These are phyloP conservation scores for Penicillium paneum DNA, from an alignment of 2,329 filamentous ascomycete species.

Conservation along the genomic window DNA sequence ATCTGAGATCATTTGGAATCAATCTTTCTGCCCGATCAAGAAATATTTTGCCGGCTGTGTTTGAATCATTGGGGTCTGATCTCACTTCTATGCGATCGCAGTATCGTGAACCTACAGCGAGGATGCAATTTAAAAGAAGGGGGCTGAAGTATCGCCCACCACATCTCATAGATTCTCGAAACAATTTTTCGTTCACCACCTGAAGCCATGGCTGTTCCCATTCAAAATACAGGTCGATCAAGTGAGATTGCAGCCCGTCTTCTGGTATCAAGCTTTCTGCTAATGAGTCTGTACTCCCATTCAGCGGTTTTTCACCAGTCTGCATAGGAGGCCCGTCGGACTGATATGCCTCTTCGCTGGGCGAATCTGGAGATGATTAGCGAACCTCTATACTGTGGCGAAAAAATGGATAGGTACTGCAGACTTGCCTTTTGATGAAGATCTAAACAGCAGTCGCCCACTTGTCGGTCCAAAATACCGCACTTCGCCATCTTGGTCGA, in stretches of 20 bases:
- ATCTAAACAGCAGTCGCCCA: slow-evolving; percentile 34
- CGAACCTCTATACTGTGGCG: not conserved
- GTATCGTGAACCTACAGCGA: slow-evolving; percentile 36
- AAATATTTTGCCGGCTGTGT: slow-evolving; percentile 35
- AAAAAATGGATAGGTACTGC: not conserved
- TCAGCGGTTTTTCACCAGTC: not conserved
- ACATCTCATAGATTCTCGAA: slow-evolving; percentile 28
- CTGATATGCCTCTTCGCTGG: slow-evolving; percentile 2
- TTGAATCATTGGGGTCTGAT: slow-evolving; percentile 30
- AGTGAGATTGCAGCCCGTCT: slow-evolving; percentile 27
- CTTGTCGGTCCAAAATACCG: slow-evolving; percentile 40
- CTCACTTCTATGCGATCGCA: slow-evolving; percentile 33
- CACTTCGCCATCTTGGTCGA: slow-evolving; percentile 36
- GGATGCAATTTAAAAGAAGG: slow-evolving; percentile 34
- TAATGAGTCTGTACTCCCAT: not conserved
- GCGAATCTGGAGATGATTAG: slow-evolving; percentile 10
- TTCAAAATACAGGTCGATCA: slow-evolving; percentile 37
- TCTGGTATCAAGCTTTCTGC: slow-evolving; percentile 14
- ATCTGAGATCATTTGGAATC: slow-evolving; percentile 21
- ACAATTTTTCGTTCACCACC: slow-evolving; percentile 37
- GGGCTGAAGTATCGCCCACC: slow-evolving; percentile 33
- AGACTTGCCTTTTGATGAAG: slow-evolving; percentile 11
- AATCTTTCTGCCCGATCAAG: slow-evolving; percentile 28
- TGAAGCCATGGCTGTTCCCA: slow-evolving; percentile 41
- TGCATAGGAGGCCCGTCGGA: slow-evolving; percentile 5